Base-by-base conservation (phyloP, 306 rosid species). In the Corylus heterophylla region DNA sequence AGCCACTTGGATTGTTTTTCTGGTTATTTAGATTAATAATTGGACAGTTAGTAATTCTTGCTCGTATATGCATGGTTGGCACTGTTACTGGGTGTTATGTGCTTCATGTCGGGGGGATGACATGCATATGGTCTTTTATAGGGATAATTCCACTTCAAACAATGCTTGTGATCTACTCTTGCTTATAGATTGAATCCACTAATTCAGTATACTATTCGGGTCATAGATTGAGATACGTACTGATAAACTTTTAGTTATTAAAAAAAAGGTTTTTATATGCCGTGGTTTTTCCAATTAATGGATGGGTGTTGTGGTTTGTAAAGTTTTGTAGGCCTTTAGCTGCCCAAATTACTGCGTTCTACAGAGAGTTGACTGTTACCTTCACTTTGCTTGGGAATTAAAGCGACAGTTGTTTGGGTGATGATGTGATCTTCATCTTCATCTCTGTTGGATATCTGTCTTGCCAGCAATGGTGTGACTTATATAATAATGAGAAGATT, bases 1-100 rank as follows among this genome's bases (percentile, higher is more conserved):
- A 88, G 91, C 71, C 54, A 25, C 70, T 72, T 48, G 59, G 69
- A 31, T 77, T 85, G 66, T 69, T 85, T 64, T 71, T 54, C 22
- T 68, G 45, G 13, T 0, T 42, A 42, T 17, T 39, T 64, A 42
- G 45, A 42, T 42, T 42, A 5, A 42, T 42, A 59, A 25, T 25
- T 59, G 66, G 66, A 25, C 66, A 8, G 7, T 59, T 25, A 5
- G 27, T 7, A 59, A 9, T 9, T 25, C 12, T 42, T 25, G 37
- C 37, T 59, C 25, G 5, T 59, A 25, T 20, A 10, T 59, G 66
- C 31, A 25, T 59, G 12, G 66, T 11, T 59, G 66, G n/a, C 14
- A 9, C 29, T 27, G 66, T 13, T 59, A 8, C 37, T 25, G 29
- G 25, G 37, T 59, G 4, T 59, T 25, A 58, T 5, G 2, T 25